Evolutionary conservation across 208 protist species (phyloP), one percentile per base, ranked within the genome.

Genomic region (Wallacemonas rigidus): DNA sequence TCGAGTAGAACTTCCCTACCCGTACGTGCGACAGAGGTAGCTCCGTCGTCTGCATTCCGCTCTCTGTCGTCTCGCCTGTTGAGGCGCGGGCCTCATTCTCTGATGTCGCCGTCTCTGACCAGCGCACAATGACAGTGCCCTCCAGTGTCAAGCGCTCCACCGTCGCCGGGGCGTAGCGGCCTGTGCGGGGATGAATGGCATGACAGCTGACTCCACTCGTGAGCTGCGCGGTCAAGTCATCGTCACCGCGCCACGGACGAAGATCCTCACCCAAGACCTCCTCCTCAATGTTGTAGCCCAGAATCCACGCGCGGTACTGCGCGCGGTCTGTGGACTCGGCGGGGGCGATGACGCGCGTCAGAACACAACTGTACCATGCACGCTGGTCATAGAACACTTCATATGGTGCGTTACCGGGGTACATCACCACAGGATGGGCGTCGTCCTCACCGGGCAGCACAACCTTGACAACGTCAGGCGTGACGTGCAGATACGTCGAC

Each of bases 231-330:
- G 76, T 71, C 5, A 79, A 44, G 9, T 75, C 53, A 14, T 50
- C 38, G 43, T 61, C 57, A 26, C 78, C 67, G 53, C 76, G 74
- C 82, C 83, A 95, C 15, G 73, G 70, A 14, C 90, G 90, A 70
- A 95, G 73, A 39, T 77, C 67, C 69, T 93, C 90, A 58, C 73
- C 79, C 57, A 80, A 82, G 4, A 89, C 82, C 3, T 71, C 69
- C 70, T 94, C 86, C 63, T 87, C 86, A 14, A 89, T 75, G 55
- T 83, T 80, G 81, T 95, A 91, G 26, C 90, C 90, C 15, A 95
- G 70, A 47, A 95, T 89, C 75, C 79, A 87, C 7, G 71, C 85
- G 39, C 74, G 69, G 77, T 92, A 94, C 57, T 77, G 80, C 55
- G 81, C 61, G 1, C 86, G 84, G 15, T 90, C 81, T n/a, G 84